These are phyloP conservation scores for Erucastrum elatum DNA, from an alignment of 345 rosid genomes.

Conservation along the genomic window DNA sequence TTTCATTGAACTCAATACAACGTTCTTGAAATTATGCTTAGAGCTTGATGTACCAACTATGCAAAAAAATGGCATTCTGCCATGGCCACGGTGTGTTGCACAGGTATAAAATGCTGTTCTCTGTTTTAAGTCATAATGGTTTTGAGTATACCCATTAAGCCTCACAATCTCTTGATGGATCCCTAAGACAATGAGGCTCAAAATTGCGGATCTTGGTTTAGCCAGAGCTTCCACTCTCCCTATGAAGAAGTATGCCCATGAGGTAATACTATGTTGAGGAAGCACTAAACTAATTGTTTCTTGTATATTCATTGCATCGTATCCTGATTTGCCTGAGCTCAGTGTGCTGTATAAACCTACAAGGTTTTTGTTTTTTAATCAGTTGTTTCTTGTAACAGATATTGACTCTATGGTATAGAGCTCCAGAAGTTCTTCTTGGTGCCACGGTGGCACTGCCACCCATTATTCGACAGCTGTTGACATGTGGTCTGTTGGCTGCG, in stretches of 20 bases:
- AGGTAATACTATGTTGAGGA: slow-evolving; percentile 44
- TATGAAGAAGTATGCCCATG: slow-evolving; percentile 91
- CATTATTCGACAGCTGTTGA: slow-evolving; percentile 95
- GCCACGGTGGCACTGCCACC: too few species aligned
- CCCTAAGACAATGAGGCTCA: slow-evolving; percentile 76
- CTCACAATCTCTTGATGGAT: slow-evolving; percentile 96
- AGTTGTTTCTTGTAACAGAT: slow-evolving; percentile 46
- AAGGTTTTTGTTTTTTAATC: neutral
- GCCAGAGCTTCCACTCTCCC: slow-evolving; percentile 94
- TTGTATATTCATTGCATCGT: neutral
- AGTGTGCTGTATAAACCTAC: neutral
- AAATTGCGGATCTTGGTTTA: slow-evolving; percentile 96
- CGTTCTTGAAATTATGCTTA: too few species aligned
- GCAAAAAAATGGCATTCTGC: slow-evolving; percentile 96
- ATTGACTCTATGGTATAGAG: slow-evolving; percentile 92
- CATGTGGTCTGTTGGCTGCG: slow-evolving; percentile 97
- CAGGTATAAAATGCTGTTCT: slow-evolving; percentile 47
- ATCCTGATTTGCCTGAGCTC: neutral
- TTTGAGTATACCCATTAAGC: slow-evolving; percentile 54
- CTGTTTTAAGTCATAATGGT: too few species aligned
- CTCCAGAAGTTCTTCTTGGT: slow-evolving; percentile 96
- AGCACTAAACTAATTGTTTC: neutral
- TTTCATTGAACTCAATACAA: too few species aligned
- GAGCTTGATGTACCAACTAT: slow-evolving; percentile 81
- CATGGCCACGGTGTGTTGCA: slow-evolving; percentile 95